phyloP scores from a whole-genome alignment of 176 grass and related monocot genomes.

The Ensete ventricosum region DNA sequence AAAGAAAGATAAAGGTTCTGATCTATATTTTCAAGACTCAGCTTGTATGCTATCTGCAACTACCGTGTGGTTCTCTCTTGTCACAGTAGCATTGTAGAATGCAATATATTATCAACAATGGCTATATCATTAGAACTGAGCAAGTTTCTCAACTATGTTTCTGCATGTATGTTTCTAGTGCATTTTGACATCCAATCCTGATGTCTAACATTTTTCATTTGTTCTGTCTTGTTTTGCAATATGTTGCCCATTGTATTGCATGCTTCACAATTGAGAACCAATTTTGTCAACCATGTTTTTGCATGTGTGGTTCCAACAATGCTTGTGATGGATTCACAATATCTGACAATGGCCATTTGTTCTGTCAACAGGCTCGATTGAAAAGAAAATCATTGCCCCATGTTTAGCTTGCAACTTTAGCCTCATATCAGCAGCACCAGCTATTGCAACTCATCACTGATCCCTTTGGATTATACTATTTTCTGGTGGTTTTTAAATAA shows the following conservation, averaged over 20 bases:
- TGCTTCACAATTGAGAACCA: neutral
- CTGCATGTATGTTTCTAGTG: neutral
- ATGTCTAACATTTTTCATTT: neutral
- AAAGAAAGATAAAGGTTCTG: too few species aligned
- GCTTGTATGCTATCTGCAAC: too few species aligned
- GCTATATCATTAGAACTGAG: too few species aligned
- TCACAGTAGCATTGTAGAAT: too few species aligned
- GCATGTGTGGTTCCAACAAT: neutral
- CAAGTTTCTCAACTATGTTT: neutral
- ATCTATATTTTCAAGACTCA: too few species aligned
- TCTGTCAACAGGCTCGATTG: neutral
- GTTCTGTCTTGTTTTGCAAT: neutral
- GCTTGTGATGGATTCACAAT: neutral
- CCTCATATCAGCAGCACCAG: neutral
- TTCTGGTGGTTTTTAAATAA: neutral
- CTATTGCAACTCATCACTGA: neutral
- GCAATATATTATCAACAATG: too few species aligned
- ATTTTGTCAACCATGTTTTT: neutral
- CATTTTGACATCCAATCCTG: neutral
- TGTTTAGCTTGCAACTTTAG: neutral
- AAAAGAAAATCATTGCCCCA: neutral
- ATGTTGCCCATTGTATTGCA: neutral
- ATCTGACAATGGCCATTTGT: neutral
- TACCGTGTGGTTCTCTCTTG: too few species aligned
- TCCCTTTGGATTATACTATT: neutral